A percentile compares a stretch with the other conserved stretches of the same genome.
phyloP scores from a whole-genome alignment of 2,329 filamentous ascomycete species.

The Colletotrichum salicis region DNA sequence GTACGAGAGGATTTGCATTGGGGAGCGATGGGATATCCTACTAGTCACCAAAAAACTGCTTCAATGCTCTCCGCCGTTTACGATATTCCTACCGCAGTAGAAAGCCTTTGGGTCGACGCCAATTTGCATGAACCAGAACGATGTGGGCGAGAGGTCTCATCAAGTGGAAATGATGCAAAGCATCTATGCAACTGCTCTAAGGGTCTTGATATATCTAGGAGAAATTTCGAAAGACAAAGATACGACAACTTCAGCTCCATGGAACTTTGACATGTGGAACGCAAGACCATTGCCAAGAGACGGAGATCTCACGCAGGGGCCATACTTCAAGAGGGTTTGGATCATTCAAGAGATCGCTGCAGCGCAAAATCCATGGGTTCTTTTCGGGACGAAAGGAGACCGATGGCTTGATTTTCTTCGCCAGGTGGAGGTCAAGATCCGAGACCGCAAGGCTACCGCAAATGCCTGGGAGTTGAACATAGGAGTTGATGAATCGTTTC shows the following conservation, averaged over 20 bases:
- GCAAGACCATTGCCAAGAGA: too few relatives aligned
- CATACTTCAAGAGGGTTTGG: slow-evolving; percentile 22
- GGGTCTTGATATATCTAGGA: slow-evolving; percentile 5
- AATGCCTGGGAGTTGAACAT: too few relatives aligned
- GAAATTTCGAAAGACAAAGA: not conserved
- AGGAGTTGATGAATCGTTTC: too few relatives aligned
- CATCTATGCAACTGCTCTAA: slow-evolving; percentile 33
- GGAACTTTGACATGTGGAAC: not conserved
- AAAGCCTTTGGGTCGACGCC: slow-evolving; percentile 10
- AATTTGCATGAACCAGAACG: slow-evolving; percentile 30
- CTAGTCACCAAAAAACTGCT: slow-evolving; percentile 2
- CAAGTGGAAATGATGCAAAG: slow-evolving; percentile 38
- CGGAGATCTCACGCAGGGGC: not conserved
- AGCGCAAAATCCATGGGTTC: not conserved
- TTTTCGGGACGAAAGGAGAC: not conserved
- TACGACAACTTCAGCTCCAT: not conserved
- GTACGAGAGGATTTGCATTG: not conserved
- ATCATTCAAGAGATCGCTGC: slow-evolving; percentile 17
- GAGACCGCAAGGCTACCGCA: too few relatives aligned
- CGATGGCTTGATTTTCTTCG: too few relatives aligned
- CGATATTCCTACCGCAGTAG: not conserved
- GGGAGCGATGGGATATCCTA: not conserved
- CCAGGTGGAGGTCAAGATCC: too few relatives aligned
- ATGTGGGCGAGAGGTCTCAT: slow-evolving; percentile 25
- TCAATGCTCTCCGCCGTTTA: slow-evolving; percentile 13